Base-by-base conservation (phyloP, 306 rosid genomes). In the Mimosa pudica region DNA sequence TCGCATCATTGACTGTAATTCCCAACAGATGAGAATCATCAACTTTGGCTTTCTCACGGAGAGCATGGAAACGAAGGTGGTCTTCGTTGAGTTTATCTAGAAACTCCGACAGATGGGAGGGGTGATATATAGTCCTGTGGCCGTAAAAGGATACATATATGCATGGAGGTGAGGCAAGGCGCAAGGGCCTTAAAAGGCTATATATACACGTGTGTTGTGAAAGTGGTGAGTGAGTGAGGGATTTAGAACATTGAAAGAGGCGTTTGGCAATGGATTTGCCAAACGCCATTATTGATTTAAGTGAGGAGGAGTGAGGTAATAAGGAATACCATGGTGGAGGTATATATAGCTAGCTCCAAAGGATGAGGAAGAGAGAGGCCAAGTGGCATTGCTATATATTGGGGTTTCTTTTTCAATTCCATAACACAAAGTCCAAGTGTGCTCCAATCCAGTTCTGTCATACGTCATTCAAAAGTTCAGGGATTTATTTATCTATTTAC, bases 1-100 rank as follows among this genome's bases (percentile, higher is more conserved):
- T 90, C 1, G 89, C 97, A 6, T 93, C 91, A 1, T 60, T 57
- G 11, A 79, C 88, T 0, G 97, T 81, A 3, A 96, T 42, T 69
- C 74, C 88, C 18, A 16, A 61, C 10, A 18, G 24, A 0, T 70
- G 41, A 2, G 30, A 24, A 24, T 24, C 30, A 24, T 81, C 82
- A 2, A 11, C 41, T 18, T 11, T 1, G 4, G 74, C 51, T 9
- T 45, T 4, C 13, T 41, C 36, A 24, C 38, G 33, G 16, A 75
- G 64, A 9, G 35, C 75, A 6, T 60, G 57, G 1, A 81, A 45
- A 0, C 71, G 60, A 71, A 70, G 44, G 7, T 30, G 73, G 14
- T 69, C 54, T 17, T 64, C 57, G 0, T 61, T 48, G 20, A 81
- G 80, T 17, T 75, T 57, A 5, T 90, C 90, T 18, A 88, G 71